A percentile compares a stretch with the other conserved stretches of the same genome.
Conservation (phyloP, 257 asterid species). For the Parsonsia alboflavescens region DNA sequence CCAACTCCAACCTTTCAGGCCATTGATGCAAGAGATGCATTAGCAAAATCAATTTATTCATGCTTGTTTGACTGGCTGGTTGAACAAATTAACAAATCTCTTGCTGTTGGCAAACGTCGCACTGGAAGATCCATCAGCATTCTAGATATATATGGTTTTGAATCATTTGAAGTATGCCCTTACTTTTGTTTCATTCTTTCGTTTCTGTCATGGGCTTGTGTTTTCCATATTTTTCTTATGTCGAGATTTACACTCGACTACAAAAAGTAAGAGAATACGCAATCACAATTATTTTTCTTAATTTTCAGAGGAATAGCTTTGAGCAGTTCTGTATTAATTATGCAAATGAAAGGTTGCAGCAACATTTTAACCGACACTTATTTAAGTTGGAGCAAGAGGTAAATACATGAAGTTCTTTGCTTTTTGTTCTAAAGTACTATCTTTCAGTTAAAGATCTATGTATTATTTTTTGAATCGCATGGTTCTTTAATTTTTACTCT, state of each 20-base stretch:
- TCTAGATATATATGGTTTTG: slow-evolving; percentile 97
- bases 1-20: slow-evolving; percentile 54
- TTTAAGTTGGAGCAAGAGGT: slow-evolving; percentile 99
- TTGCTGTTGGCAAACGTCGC: slow-evolving; percentile 87
- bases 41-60: slow-evolving; percentile 91
- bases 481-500: neutral
- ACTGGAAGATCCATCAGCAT: slow-evolving; percentile 98
- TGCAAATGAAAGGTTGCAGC: slow-evolving; percentile 96
- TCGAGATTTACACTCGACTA: neutral
- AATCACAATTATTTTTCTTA: slow-evolving; percentile 7
- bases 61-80: slow-evolving; percentile 98
- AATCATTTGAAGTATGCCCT: slow-evolving; percentile 78
- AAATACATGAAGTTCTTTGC: slow-evolving; percentile 1
- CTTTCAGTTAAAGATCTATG: neutral
- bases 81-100: slow-evolving; percentile 89
- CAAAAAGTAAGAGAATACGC: too few species aligned
- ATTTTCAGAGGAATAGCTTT: slow-evolving; percentile 79
- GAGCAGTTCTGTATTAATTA: slow-evolving; percentile 98
- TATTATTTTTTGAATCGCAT: neutral
- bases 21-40: slow-evolving; percentile 82
- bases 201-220: slow-evolving; percentile 9
- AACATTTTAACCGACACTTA: slow-evolving; percentile 95
- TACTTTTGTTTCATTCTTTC: slow-evolving; percentile 12
- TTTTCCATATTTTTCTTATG: neutral
- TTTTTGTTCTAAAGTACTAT: neutral